These are phyloP conservation scores for Hansenula anomala DNA, from an alignment of 1,139 yeast species.

Conservation along the genomic window DNA sequence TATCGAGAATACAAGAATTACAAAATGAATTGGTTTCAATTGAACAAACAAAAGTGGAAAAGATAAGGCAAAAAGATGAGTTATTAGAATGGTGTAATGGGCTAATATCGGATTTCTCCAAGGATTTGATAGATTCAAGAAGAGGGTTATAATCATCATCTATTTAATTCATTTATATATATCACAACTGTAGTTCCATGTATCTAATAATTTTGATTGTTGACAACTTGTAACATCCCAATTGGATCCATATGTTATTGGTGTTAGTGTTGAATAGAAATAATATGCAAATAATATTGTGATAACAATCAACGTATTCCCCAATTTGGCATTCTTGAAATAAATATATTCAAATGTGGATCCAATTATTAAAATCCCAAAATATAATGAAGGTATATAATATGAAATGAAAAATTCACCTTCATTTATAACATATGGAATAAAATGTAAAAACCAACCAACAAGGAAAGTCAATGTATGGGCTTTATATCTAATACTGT, in stretches of 20 bases:
- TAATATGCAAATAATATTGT: constrained; percentile 29
- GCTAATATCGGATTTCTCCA: constrained; percentile 38
- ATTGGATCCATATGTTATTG: constrained; percentile 43
- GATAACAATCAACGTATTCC: constrained; percentile 27
- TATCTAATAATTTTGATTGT: constrained; percentile 29
- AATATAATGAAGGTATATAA: constrained; percentile 58
- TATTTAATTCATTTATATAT: constrained; percentile 23
- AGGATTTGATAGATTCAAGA: constrained; percentile 18
- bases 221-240: constrained; percentile 48
- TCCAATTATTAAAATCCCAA: constrained; percentile 51
- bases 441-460: constrained; percentile 57
- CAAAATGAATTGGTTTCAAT: constrained; percentile 59
- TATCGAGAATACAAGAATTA: constrained; percentile 57
- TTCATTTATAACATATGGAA: constrained; percentile 49
- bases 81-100: constrained; percentile 63
- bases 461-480: constrained; percentile 37
- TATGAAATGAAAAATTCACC: constrained; percentile 52
- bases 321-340: constrained; percentile 27
- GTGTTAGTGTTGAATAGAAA: constrained; percentile 36
- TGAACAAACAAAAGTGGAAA: constrained; percentile 54
- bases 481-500: constrained; percentile 12
- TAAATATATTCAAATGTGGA: constrained; percentile 40
- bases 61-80: constrained; percentile 61
- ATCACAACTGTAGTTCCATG: constrained; percentile 49
- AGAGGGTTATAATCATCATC: constrained; percentile 4